Conservation (phyloP, 208 protist genomes). For the Trichomonas tenax region DNA sequence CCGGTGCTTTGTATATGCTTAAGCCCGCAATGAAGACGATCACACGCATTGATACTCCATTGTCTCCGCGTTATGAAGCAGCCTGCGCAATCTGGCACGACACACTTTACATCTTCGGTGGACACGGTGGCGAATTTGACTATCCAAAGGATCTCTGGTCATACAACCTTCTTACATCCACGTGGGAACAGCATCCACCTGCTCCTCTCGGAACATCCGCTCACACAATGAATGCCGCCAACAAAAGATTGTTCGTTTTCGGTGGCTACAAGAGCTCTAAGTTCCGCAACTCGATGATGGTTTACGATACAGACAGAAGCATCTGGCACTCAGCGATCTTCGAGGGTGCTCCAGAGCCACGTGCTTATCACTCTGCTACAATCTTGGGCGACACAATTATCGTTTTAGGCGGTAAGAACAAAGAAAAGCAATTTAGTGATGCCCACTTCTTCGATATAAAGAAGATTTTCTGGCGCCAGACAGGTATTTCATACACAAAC, state of each 20-base stretch:
- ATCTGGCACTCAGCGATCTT: not conserved
- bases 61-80: not conserved
- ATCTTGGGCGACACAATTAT: not conserved
- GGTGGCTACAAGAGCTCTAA: not conserved
- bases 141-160: not conserved
- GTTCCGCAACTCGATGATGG: not conserved
- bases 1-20: not conserved
- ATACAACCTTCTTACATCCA: not conserved
- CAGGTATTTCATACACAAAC: not conserved
- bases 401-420: not conserved
- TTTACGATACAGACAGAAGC: not conserved
- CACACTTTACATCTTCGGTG: not conserved
- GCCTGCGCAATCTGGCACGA: not conserved
- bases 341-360: not conserved
- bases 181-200: not conserved
- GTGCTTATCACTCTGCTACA: not conserved
- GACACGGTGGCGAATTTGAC: not conserved
- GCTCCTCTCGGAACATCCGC: not conserved
- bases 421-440: not conserved
- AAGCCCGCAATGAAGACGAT: not conserved
- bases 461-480: not conserved
- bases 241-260: not conserved
- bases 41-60: not conserved
- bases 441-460: not conserved
- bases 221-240: not conserved